phyloP scores from a whole-genome alignment of 495 filamentous ascomycete genomes.

The Penicillium coprophilum region DNA sequence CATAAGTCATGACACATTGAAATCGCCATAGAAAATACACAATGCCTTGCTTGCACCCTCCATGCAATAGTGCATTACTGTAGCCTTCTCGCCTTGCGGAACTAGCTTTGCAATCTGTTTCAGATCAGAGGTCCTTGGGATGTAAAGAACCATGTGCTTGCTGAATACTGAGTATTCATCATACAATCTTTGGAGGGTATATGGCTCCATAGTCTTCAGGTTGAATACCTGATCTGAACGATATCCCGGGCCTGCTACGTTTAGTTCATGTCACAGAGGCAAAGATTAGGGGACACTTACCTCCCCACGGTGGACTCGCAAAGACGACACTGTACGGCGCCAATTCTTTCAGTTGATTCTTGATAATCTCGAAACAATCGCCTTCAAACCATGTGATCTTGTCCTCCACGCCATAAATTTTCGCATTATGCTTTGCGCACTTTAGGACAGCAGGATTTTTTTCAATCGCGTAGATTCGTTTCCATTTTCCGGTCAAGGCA shows the following conservation, averaged over 20 bases:
- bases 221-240: conserved; percentile 75
- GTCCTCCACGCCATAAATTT: conserved; percentile 76
- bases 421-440: conserved; percentile 91
- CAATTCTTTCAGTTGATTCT: conserved; percentile 49
- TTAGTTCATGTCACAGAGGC: conserved; percentile 12
- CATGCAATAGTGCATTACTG: conserved; percentile 89
- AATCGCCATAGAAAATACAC: conserved; percentile 55
- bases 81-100: conserved; percentile 53
- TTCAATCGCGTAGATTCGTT: conserved; percentile 83
- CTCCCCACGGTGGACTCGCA: conserved; percentile 94
- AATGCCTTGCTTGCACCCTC: conserved; percentile 82
- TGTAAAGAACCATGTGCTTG: conserved; percentile 65
- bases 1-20: conserved; percentile 28
- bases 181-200: conserved; percentile 64
- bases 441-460: conserved; percentile 70
- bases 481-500: conserved; percentile 72
- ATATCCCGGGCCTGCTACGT: conserved; percentile 69
- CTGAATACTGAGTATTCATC: conserved; percentile 54
- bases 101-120: conserved; percentile 72
- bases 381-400: conserved; percentile 82
- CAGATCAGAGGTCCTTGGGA: conserved; percentile 87
- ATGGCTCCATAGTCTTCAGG: conserved; percentile 84
- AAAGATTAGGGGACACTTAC: conserved; percentile 37
- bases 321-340: conserved; percentile 67
- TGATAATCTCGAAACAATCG: conserved; percentile 71